phyloP scores from a whole-genome alignment of 805 yeast species.

The Candida mattraensis region DNA sequence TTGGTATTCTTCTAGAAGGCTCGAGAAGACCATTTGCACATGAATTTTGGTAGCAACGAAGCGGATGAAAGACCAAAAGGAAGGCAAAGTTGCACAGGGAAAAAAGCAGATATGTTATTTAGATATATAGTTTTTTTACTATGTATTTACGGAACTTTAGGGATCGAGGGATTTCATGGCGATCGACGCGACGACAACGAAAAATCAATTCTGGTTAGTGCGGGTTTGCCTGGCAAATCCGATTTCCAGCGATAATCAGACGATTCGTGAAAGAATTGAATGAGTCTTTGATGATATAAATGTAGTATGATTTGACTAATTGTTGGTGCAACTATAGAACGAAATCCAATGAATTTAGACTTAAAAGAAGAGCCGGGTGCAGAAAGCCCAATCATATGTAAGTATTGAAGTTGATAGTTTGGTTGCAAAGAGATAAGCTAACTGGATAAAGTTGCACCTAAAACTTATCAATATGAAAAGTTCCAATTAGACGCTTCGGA shows the following conservation, averaged over 20 bases:
- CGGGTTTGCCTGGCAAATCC: too few relatives aligned
- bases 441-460: conserved; percentile 63
- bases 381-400: conserved; percentile 33
- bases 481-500: conserved; percentile 55
- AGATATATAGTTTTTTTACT: too few relatives aligned
- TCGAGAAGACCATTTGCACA: conserved; percentile 9
- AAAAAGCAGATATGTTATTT: too few relatives aligned
- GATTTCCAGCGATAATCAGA: too few relatives aligned
- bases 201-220: too few relatives aligned
- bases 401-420: conserved; percentile 4
- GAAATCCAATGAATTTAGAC: conserved; percentile 26
- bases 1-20: conserved; percentile 15
- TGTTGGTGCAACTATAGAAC: too few relatives aligned
- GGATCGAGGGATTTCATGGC: too few relatives aligned
- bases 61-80: conserved; percentile 1
- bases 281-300: too few relatives aligned
- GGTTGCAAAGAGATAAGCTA: background rate
- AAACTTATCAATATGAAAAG: conserved; percentile 83
- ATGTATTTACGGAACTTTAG: too few relatives aligned
- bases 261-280: too few relatives aligned
- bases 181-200: conserved; percentile 9
- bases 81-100: too few relatives aligned
- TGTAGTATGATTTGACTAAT: too few relatives aligned
- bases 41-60: conserved; percentile 4
- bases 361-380: conserved; percentile 19